Evolutionary conservation across 345 rosid species (phyloP).

Genomic region (Nasturtium officinale): DNA sequence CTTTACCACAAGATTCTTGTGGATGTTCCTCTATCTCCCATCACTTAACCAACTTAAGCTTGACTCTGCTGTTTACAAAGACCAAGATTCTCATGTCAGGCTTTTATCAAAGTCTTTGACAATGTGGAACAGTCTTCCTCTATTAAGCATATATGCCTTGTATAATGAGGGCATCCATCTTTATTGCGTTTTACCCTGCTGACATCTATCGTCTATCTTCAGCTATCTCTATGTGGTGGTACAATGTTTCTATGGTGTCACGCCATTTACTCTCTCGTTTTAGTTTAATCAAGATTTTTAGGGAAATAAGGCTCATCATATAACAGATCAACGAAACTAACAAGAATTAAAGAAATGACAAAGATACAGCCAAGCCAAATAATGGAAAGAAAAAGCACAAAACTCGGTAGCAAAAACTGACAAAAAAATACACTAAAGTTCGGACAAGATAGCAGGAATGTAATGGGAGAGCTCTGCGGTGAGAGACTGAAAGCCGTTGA

Average conservation of each 20-base stretch:
- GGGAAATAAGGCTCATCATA: background rate
- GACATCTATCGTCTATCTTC: too few relatives aligned
- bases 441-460: constrained; percentile 97
- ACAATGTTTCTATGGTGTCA: too few relatives aligned
- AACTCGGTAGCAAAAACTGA: background rate
- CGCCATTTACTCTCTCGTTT: background rate
- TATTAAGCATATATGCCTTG: too few relatives aligned
- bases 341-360: constrained; percentile 13
- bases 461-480: constrained; percentile 96
- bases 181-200: too few relatives aligned
- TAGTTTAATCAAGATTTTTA: background rate
- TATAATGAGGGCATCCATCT: too few relatives aligned
- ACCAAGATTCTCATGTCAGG: too few relatives aligned
- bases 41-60: too few relatives aligned
- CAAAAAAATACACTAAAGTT: constrained; percentile 54
- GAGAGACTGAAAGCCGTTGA: constrained; percentile 97
- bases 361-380: constrained; percentile 15
- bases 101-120: too few relatives aligned
- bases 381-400: constrained; percentile 18
- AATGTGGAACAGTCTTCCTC: too few relatives aligned
- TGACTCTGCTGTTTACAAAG: too few relatives aligned
- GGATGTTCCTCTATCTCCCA: too few relatives aligned
- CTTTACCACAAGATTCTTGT: background rate
- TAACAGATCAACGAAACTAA: background rate
- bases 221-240: too few relatives aligned